phyloP scores from a whole-genome alignment of 768 basidiomycete species.

The Tricholoma terreum region DNA sequence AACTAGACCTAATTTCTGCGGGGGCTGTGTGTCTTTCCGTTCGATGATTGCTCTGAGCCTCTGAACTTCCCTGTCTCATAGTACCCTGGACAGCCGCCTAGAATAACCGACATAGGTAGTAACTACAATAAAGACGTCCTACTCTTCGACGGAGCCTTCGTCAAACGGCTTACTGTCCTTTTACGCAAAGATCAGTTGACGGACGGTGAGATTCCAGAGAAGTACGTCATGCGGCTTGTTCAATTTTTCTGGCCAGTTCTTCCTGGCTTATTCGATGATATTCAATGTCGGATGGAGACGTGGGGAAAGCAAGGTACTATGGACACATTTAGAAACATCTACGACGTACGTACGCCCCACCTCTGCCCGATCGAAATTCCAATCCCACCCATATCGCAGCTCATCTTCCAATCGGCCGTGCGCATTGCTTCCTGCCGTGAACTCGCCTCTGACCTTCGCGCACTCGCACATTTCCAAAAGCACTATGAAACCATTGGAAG shows the following conservation, averaged over 20 bases:
- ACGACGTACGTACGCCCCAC: constrained; percentile 23
- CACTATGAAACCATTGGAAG: too few relatives aligned
- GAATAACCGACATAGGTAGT: constrained; percentile 12
- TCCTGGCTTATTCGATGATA: constrained; percentile 21
- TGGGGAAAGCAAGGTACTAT: constrained; percentile 24
- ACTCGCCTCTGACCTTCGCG: too few relatives aligned
- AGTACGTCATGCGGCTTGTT: too few relatives aligned
- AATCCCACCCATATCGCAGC: too few relatives aligned
- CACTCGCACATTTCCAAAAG: too few relatives aligned
- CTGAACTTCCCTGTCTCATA: too few relatives aligned
- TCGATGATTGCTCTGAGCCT: too few relatives aligned
- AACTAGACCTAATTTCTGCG: too few relatives aligned
- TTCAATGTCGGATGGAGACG: constrained; percentile 15
- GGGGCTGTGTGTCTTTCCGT: too few relatives aligned
- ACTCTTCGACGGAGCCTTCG: constrained; percentile 20
- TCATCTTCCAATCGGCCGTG: too few relatives aligned
- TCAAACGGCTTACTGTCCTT: constrained; percentile 11
- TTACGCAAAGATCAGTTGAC: constrained; percentile 11
- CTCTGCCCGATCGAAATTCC: too few relatives aligned
- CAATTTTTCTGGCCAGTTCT: constrained; percentile 9
- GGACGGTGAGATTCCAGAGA: constrained; percentile 4
- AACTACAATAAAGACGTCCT: constrained; percentile 12
- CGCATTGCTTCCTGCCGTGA: too few relatives aligned
- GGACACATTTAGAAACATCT: constrained; percentile 24
- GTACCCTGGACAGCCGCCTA: not conserved